Percentiles rank a stretch among this genome's conserved stretches.
These are phyloP conservation scores for Mesembryanthemum crystallinum DNA, from an alignment of 148 eudicot species.

Conservation along the genomic window DNA sequence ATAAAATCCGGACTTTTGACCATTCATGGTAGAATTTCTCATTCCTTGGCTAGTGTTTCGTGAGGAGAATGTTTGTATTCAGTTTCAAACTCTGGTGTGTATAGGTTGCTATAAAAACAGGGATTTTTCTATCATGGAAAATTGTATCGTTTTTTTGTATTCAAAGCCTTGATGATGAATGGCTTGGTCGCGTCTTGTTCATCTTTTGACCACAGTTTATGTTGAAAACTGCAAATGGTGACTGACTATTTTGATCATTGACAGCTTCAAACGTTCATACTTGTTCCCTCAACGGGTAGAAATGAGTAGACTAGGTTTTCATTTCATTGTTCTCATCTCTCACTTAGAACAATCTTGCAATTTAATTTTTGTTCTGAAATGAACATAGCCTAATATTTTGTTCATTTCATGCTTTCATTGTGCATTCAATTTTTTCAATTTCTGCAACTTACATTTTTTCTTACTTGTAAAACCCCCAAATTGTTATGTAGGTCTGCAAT, in stretches of 20 bases:
- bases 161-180: conserved; percentile 22
- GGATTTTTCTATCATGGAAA: conserved; percentile 13
- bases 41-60: conserved; percentile 28
- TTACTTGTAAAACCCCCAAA: too few relatives aligned
- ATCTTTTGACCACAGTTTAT: conserved; percentile 17
- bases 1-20: conserved; percentile 25
- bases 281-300: too few relatives aligned
- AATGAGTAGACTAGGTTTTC: too few relatives aligned
- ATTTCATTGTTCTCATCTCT: too few relatives aligned
- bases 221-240: conserved; percentile 14
- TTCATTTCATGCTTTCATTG: too few relatives aligned
- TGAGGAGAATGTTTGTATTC: conserved; percentile 32
- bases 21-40: conserved; percentile 29
- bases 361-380: too few relatives aligned
- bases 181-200: conserved; percentile 5
- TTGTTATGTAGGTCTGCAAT: too few relatives aligned
- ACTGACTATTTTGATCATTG: background rate
- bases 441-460: too few relatives aligned
- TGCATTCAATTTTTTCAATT: too few relatives aligned
- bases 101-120: conserved; percentile 26
- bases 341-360: too few relatives aligned
- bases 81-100: conserved; percentile 31
- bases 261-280: too few relatives aligned
- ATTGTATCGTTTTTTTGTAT: conserved; percentile 19
- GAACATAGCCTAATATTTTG: too few relatives aligned